phyloP scores from a whole-genome alignment of 805 yeast species.

The Lachancea lanzarotensis region DNA sequence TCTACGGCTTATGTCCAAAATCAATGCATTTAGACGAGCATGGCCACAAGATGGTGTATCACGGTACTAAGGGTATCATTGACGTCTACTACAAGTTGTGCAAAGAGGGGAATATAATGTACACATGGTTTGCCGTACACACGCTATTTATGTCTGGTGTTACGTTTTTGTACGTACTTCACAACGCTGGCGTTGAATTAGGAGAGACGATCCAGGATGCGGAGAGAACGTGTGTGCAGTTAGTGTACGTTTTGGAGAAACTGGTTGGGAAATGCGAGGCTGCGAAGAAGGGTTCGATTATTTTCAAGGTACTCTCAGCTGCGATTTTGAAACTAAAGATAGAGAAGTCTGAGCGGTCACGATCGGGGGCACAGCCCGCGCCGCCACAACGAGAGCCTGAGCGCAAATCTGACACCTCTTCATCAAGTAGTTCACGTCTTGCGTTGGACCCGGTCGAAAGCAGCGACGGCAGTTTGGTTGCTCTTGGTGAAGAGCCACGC shows the following conservation, averaged over 20 bases:
- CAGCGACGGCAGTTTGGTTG: neutral
- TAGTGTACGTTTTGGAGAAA: conserved; percentile 52
- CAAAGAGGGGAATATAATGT: conserved; percentile 56
- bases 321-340: conserved; percentile 60
- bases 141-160: conserved; percentile 86
- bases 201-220: conserved; percentile 42
- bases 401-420: neutral
- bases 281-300: conserved; percentile 62
- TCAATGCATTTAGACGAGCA: conserved; percentile 46
- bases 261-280: conserved; percentile 71
- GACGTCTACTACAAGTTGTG: conserved; percentile 53
- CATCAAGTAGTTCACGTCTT: neutral
- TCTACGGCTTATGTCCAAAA: conserved; percentile 75
- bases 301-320: conserved; percentile 63
- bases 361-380: neutral
- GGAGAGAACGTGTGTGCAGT: conserved; percentile 42
- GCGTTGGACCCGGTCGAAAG: neutral
- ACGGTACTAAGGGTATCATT: conserved; percentile 62
- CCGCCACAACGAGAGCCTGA: neutral
- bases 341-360: conserved; percentile 8
- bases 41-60: conserved; percentile 52
- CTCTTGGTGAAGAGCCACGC: conserved; percentile 11
- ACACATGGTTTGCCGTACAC: conserved; percentile 91
- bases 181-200: conserved; percentile 55
- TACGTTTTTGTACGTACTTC: conserved; percentile 70